Conservation (phyloP, 2,329 filamentous ascomycete genomes). For the Ophiostoma sp. region DNA sequence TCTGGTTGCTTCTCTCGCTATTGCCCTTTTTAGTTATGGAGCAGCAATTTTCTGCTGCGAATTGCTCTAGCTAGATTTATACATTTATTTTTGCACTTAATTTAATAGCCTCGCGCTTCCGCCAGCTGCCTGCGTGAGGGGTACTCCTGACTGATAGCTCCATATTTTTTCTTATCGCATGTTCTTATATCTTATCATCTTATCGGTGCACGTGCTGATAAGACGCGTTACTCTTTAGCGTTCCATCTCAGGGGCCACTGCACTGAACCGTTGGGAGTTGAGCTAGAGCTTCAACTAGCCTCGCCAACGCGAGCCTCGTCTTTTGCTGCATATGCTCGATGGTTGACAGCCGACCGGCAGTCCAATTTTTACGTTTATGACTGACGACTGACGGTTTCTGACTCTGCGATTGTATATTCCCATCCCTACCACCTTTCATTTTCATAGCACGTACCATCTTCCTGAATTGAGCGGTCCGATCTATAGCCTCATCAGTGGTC, state of each 20-base stretch:
- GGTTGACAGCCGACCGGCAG: neutral
- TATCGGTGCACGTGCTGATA: conserved; percentile 10
- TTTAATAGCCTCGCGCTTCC: conserved; percentile 6
- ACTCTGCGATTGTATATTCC: neutral
- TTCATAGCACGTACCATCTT: neutral
- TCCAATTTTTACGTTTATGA: neutral
- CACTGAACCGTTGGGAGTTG: neutral
- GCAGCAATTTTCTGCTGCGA: conserved; percentile 8
- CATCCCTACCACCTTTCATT: neutral
- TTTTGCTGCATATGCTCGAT: neutral
- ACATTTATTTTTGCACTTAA: neutral
- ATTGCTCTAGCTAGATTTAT: neutral
- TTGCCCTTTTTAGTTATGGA: neutral
- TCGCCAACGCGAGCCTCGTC: neutral
- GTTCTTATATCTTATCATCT: neutral
- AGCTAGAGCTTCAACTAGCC: neutral
- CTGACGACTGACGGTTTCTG: neutral
- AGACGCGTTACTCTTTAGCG: neutral
- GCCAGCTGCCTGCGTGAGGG: conserved; percentile 8
- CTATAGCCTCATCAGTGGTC: neutral
- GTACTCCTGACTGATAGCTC: neutral
- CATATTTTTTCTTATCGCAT: neutral
- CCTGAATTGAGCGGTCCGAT: neutral
- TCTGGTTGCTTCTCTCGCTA: conserved; percentile 10
- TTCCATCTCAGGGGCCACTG: conserved; percentile 4